Evolutionary conservation across 1,284 basidiomycete species (phyloP), one percentile per base, ranked within the genome.

Genomic region (Coniferiporia weirii): DNA sequence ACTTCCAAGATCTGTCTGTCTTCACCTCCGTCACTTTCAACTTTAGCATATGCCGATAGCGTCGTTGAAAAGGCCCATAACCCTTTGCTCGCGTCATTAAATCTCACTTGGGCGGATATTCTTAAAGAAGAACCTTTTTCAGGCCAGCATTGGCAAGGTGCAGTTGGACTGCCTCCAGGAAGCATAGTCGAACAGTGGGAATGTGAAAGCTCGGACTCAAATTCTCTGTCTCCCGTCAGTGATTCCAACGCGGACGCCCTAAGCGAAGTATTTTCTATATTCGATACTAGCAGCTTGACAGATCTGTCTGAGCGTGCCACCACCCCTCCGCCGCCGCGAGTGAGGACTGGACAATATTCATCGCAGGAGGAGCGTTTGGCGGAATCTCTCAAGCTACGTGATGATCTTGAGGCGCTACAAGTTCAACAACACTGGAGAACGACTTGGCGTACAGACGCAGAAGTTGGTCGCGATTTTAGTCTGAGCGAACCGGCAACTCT

Each of bases 111-210:
- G 90, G 76, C 79, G 60, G 79, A 83, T n/a, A 90, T 92, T 56
- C 75, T 91, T 13, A 79, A 79, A 1, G 88, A 89, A 65, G 89
- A 91, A 56, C 87, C 88, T 1, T 87, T 88, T 63, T 84, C 89
- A 69, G 87, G 87, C 6, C 83, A 90, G 61, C 88, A 90, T 64
- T 89, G 88, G 87, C 77, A 88, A 67, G 85, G 87, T 1, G 79
- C 79, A 19, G 81, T 75, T 61, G 79, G 75, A 19, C 63, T 80
- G 32, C 75, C 73, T 36, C 64, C 69, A 15, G 76, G 78, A 36
- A 75, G 73, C 59, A 75, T 73, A 0, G 69, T 73, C 3, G 75
- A 76, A 54, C 67, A 70, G 35, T 77, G 78, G 73, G 76, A 76
- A 50, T 66, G 65, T n/a, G 66, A 66, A 48, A 69, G 73, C 54